phyloP scores from a whole-genome alignment of 352 stramenopile genomes.

The Stephanocyclus meneghinianus region DNA sequence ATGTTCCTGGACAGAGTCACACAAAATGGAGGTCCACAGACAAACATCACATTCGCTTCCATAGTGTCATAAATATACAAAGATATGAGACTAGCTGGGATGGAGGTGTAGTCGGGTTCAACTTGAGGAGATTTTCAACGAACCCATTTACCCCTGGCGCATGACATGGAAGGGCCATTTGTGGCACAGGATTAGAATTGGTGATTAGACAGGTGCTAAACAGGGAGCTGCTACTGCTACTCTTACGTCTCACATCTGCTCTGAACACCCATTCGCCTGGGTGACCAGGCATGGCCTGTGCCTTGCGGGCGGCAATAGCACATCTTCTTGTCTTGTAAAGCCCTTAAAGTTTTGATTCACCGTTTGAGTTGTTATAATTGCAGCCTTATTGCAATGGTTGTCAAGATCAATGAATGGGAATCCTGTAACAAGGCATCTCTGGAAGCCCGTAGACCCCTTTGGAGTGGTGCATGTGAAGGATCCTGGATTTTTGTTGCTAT shows the following conservation, averaged over 20 bases:
- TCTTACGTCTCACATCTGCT: too few relatives aligned
- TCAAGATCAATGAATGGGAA: not conserved
- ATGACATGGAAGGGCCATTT: not conserved
- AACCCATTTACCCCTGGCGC: not conserved
- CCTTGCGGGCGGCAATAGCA: too few relatives aligned
- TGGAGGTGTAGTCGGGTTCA: not conserved
- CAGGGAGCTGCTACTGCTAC: too few relatives aligned
- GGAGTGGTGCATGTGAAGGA: not conserved
- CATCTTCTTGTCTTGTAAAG: too few relatives aligned
- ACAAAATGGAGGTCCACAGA: constrained; percentile 43
- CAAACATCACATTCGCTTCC: constrained; percentile 38
- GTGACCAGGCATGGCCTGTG: too few relatives aligned
- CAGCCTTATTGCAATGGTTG: not conserved
- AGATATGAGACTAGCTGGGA: not conserved
- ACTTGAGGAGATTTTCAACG: not conserved
- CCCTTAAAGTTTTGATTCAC: not conserved
- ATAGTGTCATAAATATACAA: too few relatives aligned
- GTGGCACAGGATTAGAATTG: not conserved
- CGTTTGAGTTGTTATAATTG: not conserved
- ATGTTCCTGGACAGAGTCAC: constrained; percentile 12
- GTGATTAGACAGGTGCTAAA: too few relatives aligned
- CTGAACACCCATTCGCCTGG: too few relatives aligned
- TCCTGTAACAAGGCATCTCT: not conserved
- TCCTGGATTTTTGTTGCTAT: not conserved
- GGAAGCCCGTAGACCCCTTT: not conserved